phyloP scores from a whole-genome alignment of 2,329 filamentous ascomycete species.

The Talaromyces sp. region DNA sequence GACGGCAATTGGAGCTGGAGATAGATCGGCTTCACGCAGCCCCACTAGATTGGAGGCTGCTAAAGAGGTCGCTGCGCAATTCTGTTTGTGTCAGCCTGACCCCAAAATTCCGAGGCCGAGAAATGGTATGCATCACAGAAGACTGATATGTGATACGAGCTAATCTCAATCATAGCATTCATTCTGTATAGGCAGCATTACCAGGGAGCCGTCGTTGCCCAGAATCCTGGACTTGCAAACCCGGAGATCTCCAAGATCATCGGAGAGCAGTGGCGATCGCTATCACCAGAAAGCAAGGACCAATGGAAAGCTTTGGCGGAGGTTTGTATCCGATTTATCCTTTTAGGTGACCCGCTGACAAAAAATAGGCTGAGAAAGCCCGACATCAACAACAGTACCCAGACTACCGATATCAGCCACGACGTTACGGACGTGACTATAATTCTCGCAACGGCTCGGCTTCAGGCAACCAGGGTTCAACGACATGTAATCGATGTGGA shows the following conservation, averaged over 20 bases:
- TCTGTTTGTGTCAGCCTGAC: slow-evolving; percentile 68
- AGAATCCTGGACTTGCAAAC: slow-evolving; percentile 87
- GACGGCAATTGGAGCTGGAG: slow-evolving; percentile 11
- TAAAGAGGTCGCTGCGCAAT: slow-evolving; percentile 48
- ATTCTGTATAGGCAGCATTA: slow-evolving; percentile 95
- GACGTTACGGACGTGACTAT: slow-evolving; percentile 60
- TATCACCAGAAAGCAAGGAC: slow-evolving; percentile 70
- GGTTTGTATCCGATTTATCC: slow-evolving; percentile 40
- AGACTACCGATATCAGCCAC: slow-evolving; percentile 89
- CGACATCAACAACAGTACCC: slow-evolving; percentile 88
- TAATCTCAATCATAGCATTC: slow-evolving; percentile 63
- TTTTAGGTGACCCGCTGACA: neutral
- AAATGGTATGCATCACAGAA: slow-evolving; percentile 59
- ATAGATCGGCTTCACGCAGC: slow-evolving; percentile 33
- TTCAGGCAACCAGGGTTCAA: slow-evolving; percentile 38
- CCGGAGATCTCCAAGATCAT: slow-evolving; percentile 98
- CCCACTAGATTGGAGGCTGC: slow-evolving; percentile 33
- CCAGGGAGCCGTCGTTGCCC: slow-evolving; percentile 74
- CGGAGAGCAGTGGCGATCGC: slow-evolving; percentile 82
- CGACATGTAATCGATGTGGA: slow-evolving; percentile 44
- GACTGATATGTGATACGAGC: neutral
- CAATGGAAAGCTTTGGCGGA: slow-evolving; percentile 88
- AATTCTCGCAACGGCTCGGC: slow-evolving; percentile 36
- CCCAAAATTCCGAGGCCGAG: slow-evolving; percentile 68
- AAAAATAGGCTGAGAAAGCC: slow-evolving; percentile 72